Evolutionary conservation across 441 rosid genomes (phyloP), one percentile per base, ranked within the genome.

Genomic region (Bocquillonia castaneifolia): DNA sequence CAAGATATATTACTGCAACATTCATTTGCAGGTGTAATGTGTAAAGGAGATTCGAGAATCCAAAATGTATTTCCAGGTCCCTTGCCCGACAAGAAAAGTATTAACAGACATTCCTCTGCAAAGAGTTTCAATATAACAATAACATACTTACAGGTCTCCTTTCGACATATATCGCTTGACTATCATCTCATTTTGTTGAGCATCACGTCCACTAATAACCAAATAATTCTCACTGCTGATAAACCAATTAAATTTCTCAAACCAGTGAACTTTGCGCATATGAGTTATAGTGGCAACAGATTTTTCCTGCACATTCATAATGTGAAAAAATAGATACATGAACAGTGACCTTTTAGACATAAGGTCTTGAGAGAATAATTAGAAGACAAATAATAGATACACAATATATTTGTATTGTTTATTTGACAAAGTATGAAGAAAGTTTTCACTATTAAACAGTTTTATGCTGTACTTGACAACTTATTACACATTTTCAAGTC

Each of bases 101-200:
- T 15, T 12, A 32, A 55, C 7, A 20, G 17, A 17, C 18, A 66
- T 28, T 44, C 26, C 26, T 36, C 25, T 15, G 10, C 20, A 0
- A 29, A 37, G 31, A 36, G 40, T 66, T 31, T 51, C 18, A 63
- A 37, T 6, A 70, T 37, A 45, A 66, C 61, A 59, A 52, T 48
- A 67, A 63, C 18, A 57, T 59, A 84, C 99, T 90, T 79, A 92
- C 99, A 92, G 64, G 82, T 94, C 99, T 80, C 94, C 97, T 84
- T 92, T 94, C n/a, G 94, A 87, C 99, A 90, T 86, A 72, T 94
- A 94, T 64, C 98, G 97, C 81, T 94, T 94, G 63, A 92, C 98
- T 64, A 92, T 90, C 92, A 92, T 92, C 82, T 94, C 99, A 67
- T 94, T 94, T 78, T 92, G 98, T 76, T 90, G 99, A 56, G 96